Evolutionary conservation across 148 eudicot genomes (phyloP), one percentile per base, ranked within the genome.

Genomic region (Nepenthes mirabilis): DNA sequence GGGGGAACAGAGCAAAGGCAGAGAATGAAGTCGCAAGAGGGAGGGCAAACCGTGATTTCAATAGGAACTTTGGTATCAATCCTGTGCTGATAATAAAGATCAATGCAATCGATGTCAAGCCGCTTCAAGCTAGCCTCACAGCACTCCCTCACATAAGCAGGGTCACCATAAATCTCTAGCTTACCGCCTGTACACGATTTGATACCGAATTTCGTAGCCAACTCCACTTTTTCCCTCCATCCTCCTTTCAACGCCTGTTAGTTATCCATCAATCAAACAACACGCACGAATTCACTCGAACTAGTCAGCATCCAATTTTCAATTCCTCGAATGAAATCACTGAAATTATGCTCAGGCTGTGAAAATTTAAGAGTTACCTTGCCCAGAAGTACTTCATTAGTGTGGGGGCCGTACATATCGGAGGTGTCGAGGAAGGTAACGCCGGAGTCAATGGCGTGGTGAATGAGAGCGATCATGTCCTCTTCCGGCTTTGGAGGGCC

Each of bases 41-140:
- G 23, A 23, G 23, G 23, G 23, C 23, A 23, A 23, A 66, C 70
- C 70, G 70, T 66, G 70, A 58, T 57, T 66, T 66, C 70, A 33
- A 58, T 66, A 4, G 70, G 70, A 2, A 66, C 40, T 32, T 36
- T 33, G 35, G 58, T 66, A 33, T 66, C 70, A 37, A 66, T 40
- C 43, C 63, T 23, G 50, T 66, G 70, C 58, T 47, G 55, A 33
- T 50, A 66, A 37, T 58, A 66, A 13, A 66, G 63, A 55, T 66
- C 70, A 8, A 66, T 59, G 51, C 11, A 66, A 33, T 66, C 63
- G 8, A 58, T 12, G 6, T 59, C 63, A 9, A 66, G 70, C 52
- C 70, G 32, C 70, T 51, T 58, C 70, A 66, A 59, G 52, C 70
- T 66, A 8, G 51, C 50, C 63, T 66, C 70, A 9, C 70, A 66